Conservation (phyloP, 192 early-diverging fungal species). For the Backusella morwellensis region DNA sequence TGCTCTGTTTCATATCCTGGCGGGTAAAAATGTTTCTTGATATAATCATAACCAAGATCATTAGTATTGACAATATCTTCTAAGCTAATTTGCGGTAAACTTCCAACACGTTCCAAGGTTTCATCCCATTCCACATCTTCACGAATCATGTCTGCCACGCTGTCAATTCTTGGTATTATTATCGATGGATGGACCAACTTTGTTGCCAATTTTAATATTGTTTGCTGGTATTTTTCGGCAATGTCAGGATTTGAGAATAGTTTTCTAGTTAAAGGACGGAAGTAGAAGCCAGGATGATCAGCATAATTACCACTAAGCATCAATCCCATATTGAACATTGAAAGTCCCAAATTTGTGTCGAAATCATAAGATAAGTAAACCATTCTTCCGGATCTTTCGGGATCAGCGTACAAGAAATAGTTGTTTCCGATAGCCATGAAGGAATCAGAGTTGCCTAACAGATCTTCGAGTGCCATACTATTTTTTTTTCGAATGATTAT, state of each 20-base stretch:
- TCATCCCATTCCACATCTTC: slow-evolving; percentile 16
- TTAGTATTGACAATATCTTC: not conserved
- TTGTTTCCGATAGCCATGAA: slow-evolving; percentile 7
- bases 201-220: not conserved
- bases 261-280: slow-evolving; percentile 8
- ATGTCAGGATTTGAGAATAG: not conserved
- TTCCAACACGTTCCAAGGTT: not conserved
- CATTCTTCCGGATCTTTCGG: not conserved
- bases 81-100: not conserved
- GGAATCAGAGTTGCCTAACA: slow-evolving; percentile 4
- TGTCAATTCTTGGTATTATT: not conserved
- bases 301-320: slow-evolving; percentile 13
- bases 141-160: slow-evolving; percentile 7
- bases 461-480: slow-evolving; percentile 13
- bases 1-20: not conserved
- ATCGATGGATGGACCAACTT: not conserved
- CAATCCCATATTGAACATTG: not conserved
- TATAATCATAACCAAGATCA: not conserved
- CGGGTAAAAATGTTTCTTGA: not conserved
- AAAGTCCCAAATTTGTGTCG: not conserved
- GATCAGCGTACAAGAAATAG: slow-evolving; percentile 10
- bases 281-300: slow-evolving; percentile 2
- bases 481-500: not conserved
- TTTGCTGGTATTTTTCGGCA: not conserved
- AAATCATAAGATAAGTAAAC: slow-evolving; percentile 1